A percentile compares a stretch with the other conserved stretches of the same genome.
Conservation (phyloP, 495 filamentous ascomycete species). For the Hyaloscypha finlandica region DNA sequence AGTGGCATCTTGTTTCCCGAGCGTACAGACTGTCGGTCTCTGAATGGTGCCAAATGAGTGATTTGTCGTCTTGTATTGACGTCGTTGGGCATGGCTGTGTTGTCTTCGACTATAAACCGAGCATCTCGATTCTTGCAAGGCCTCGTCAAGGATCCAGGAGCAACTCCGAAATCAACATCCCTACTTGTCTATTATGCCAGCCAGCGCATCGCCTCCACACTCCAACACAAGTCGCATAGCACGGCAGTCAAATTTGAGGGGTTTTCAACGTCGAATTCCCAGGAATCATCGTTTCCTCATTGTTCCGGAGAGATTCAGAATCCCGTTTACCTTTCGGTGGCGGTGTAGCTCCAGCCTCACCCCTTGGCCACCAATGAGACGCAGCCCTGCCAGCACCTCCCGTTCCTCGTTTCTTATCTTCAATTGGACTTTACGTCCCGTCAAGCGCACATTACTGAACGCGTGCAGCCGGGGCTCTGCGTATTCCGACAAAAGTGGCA, state of each 20-base stretch:
- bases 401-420: neutral
- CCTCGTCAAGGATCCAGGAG: neutral
- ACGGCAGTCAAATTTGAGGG: neutral
- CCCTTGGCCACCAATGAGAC: constrained; percentile 8
- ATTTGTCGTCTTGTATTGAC: neutral
- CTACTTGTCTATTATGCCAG: neutral
- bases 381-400: neutral
- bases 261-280: constrained; percentile 3
- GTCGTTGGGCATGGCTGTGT: neutral
- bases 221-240: neutral
- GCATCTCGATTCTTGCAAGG: neutral
- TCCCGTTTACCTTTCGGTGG: constrained; percentile 15
- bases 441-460: neutral
- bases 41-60: neutral
- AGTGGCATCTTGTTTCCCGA: neutral
- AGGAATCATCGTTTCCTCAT: neutral
- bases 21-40: neutral
- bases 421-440: neutral
- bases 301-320: neutral
- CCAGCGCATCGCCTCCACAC: neutral
- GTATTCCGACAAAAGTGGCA: neutral
- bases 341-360: constrained; percentile 16
- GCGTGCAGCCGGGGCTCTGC: neutral
- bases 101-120: neutral
- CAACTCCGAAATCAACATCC: neutral